Conservation (phyloP, 1,284 basidiomycete species). For the Anthracocystis walkeri region DNA sequence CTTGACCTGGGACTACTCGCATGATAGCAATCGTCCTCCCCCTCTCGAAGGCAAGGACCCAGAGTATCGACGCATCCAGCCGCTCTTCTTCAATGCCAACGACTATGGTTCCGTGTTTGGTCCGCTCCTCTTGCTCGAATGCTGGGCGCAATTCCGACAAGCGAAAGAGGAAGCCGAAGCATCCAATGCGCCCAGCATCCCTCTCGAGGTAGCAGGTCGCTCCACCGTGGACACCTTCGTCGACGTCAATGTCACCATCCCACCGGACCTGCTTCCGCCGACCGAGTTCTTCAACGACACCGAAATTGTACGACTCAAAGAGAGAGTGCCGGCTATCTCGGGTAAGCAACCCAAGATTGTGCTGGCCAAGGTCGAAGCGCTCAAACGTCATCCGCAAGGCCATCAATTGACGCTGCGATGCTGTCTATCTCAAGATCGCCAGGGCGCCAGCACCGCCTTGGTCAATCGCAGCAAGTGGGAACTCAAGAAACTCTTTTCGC, state of each 20-base stretch:
- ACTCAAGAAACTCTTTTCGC: constrained; percentile 84
- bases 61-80: constrained; percentile 71
- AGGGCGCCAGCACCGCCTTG: constrained; percentile 67
- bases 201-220: constrained; percentile 49
- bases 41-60: constrained; percentile 72
- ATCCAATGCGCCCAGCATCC: constrained; percentile 58
- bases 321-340: constrained; percentile 83
- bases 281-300: constrained; percentile 43
- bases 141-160: constrained; percentile 88
- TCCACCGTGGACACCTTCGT: constrained; percentile 55
- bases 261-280: constrained; percentile 34
- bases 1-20: constrained; percentile 86
- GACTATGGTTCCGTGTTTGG: constrained; percentile 84
- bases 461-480: constrained; percentile 79
- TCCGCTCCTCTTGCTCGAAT: constrained; percentile 88
- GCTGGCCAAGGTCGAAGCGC: constrained; percentile 84
- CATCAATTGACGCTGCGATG: constrained; percentile 72
- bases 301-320: constrained; percentile 79
- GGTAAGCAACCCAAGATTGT: constrained; percentile 71
- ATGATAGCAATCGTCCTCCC: constrained; percentile 74
- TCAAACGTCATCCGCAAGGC: constrained; percentile 73
- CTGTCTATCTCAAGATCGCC: constrained; percentile 70
- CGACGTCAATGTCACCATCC: constrained; percentile 51
- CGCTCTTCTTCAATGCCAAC: constrained; percentile 76
- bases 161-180: constrained; percentile 76